Conservation (phyloP, 495 filamentous ascomycete genomes). For the Neurospora discreta region DNA sequence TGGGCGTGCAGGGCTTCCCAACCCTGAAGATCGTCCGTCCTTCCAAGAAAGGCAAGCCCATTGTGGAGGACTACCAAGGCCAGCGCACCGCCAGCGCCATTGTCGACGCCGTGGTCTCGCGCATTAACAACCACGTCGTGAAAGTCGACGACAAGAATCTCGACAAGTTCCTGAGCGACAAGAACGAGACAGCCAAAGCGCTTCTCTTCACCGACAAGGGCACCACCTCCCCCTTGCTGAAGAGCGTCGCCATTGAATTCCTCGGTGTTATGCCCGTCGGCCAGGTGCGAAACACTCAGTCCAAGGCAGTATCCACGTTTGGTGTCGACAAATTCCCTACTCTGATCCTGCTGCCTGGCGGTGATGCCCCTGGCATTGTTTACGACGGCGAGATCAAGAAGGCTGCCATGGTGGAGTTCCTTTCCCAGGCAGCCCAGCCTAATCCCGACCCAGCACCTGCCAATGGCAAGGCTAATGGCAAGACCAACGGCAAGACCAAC, state of each 20-base stretch:
- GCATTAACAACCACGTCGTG: constrained; percentile 90
- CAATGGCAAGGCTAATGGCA: constrained; percentile 10
- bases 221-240: constrained; percentile 68
- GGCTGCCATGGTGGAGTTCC: constrained; percentile 67
- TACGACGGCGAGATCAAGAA: constrained; percentile 87
- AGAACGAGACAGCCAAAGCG: constrained; percentile 69
- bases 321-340: constrained; percentile 69
- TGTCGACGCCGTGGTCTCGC: constrained; percentile 70
- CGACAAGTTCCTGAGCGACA: constrained; percentile 60
- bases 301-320: constrained; percentile 58
- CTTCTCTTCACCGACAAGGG: constrained; percentile 94
- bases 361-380: constrained; percentile 52
- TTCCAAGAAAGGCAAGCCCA: constrained; percentile 62
- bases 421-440: constrained; percentile 68
- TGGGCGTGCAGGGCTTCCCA: constrained; percentile 93
- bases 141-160: constrained; percentile 72
- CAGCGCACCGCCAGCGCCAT: constrained; percentile 72
- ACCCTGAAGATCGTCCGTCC: constrained; percentile 92
- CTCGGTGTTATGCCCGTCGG: constrained; percentile 70
- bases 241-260: constrained; percentile 83
- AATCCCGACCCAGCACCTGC: constrained; percentile 52
- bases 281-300: constrained; percentile 78
- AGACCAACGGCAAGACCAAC: too few species aligned
- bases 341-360: constrained; percentile 69
- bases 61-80: constrained; percentile 89